Evolutionary conservation across 495 filamentous ascomycete genomes (phyloP).

Genomic region (Ascobolus immersus): DNA sequence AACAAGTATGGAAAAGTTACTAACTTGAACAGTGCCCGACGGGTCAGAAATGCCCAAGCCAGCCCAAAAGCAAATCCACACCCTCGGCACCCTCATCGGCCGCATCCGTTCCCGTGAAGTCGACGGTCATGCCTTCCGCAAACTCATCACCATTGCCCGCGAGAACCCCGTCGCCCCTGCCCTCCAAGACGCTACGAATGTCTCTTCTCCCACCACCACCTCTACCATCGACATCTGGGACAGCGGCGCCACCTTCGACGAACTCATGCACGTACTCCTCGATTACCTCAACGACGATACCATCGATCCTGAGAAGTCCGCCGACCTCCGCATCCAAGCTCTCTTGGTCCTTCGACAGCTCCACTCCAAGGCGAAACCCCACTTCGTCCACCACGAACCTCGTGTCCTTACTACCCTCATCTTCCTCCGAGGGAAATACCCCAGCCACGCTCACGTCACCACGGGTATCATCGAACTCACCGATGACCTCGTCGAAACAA

Average conservation of each 20-base stretch:
- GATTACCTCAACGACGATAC: constrained; percentile 38
- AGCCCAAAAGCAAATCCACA: constrained; percentile 25
- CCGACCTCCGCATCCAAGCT: constrained; percentile 63
- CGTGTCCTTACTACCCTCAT: constrained; percentile 19
- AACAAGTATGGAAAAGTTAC: constrained; percentile 13
- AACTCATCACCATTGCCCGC: constrained; percentile 56
- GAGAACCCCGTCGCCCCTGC: constrained; percentile 28
- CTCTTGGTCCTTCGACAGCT: constrained; percentile 57
- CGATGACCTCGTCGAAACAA: constrained; percentile 25
- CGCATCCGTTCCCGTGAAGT: constrained; percentile 44
- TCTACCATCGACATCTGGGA: constrained; percentile 25
- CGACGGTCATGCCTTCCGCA: constrained; percentile 71
- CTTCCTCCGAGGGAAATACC: constrained; percentile 14
- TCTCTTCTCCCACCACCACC: constrained; percentile 11
- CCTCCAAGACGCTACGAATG: constrained; percentile 27
- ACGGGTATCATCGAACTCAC: constrained; percentile 32
- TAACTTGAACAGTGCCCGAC: constrained; percentile 14
- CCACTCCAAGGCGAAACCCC: constrained; percentile 41
- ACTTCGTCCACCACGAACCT: constrained; percentile 38
- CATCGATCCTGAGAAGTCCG: constrained; percentile 28
- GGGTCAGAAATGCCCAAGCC: constrained; percentile 21
- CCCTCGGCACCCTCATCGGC: constrained; percentile 52
- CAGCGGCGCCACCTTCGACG: constrained; percentile 34
- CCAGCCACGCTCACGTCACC: constrained; percentile 26
- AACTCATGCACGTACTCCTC: constrained; percentile 46